Evolutionary conservation across 1,139 yeast genomes (phyloP), one percentile per base, ranked within the genome.

Genomic region (Kurtzmaniella quercitrusa): DNA sequence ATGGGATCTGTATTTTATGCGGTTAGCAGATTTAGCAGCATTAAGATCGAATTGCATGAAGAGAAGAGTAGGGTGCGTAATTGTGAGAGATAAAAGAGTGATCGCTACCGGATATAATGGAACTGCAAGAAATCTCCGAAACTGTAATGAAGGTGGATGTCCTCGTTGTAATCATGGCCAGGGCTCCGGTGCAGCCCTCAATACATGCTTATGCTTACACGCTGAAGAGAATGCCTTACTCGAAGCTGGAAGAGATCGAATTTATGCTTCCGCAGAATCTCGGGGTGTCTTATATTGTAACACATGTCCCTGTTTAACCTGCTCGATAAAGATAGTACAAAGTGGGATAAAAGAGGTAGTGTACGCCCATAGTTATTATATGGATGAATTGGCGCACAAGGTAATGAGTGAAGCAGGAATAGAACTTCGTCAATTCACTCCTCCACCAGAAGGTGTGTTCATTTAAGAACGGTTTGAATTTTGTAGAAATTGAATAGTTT

Each of bases 101-200:
- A 76, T 94, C 26, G 95, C 98, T 1, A 93, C 98, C 0, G 99
- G 98, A 0, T 93, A 94, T 63, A 93, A 93, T 57, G 98, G 99
- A 1, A 93, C 99, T 0, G 98, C 98, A 11, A 74, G 96, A 35
- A 88, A 91, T 47, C 65, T 88, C 54, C 70, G 73, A 23, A 93
- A 93, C 57, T 93, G 99, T 63, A 91, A 88, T 57, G 93, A 88
- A 54, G 98, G 98, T 15, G 98, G 98, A 0, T 93, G 98, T 63
- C 66, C 79, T 5, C 71, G 98, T 37, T 93, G 99, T 61, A 89
- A 89, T 54, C 65, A 70, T 41, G 78, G 79, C 0, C 76, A 82
- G 12, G 95, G 95, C 1, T 71, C 78, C 28, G 84, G 82, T 1
- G 67, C 74, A 3, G 65, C 61, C 1, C 67, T 93, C 38, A 76